Conservation (phyloP, 805 yeast species). For the Ogataea populi-albae region DNA sequence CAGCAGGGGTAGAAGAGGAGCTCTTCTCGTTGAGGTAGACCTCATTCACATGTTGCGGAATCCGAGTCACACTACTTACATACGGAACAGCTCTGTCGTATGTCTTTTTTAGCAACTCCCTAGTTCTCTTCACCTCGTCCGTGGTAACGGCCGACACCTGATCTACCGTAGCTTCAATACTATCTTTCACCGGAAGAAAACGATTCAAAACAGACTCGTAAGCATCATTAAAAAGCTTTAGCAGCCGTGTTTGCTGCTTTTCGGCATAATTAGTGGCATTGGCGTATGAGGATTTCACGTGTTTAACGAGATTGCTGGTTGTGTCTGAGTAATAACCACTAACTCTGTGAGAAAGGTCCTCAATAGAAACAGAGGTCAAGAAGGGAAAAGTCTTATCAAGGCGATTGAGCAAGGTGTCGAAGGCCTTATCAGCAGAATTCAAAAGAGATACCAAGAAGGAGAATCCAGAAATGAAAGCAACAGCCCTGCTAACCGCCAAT, state of each 20-base stretch:
- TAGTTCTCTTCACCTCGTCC: slow-evolving; percentile 29
- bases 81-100: slow-evolving; percentile 27
- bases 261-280: slow-evolving; percentile 9
- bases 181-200: slow-evolving; percentile 27
- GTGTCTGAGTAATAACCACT: slow-evolving; percentile 10
- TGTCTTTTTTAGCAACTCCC: slow-evolving; percentile 24
- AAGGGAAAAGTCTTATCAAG: slow-evolving; percentile 33
- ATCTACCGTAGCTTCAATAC: slow-evolving; percentile 8
- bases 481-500: slow-evolving; percentile 8
- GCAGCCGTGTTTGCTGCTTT: slow-evolving; percentile 24
- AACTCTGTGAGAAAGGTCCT: slow-evolving; percentile 11
- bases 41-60: slow-evolving; percentile 32
- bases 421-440: slow-evolving; percentile 23
- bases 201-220: slow-evolving; percentile 28
- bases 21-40: slow-evolving; percentile 31
- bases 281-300: slow-evolving; percentile 12
- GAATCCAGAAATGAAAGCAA: slow-evolving; percentile 17
- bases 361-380: slow-evolving; percentile 23
- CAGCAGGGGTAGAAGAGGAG: slow-evolving; percentile 31
- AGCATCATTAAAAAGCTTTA: slow-evolving; percentile 30
- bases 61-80: slow-evolving; percentile 26
- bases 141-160: slow-evolving; percentile 7
- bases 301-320: slow-evolving; percentile 11
- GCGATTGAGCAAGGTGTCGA: slow-evolving; percentile 21
- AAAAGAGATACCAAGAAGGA: slow-evolving; percentile 19